These are phyloP conservation scores for Globisporangium nunn DNA, from an alignment of 352 stramenopile species.

Conservation along the genomic window DNA sequence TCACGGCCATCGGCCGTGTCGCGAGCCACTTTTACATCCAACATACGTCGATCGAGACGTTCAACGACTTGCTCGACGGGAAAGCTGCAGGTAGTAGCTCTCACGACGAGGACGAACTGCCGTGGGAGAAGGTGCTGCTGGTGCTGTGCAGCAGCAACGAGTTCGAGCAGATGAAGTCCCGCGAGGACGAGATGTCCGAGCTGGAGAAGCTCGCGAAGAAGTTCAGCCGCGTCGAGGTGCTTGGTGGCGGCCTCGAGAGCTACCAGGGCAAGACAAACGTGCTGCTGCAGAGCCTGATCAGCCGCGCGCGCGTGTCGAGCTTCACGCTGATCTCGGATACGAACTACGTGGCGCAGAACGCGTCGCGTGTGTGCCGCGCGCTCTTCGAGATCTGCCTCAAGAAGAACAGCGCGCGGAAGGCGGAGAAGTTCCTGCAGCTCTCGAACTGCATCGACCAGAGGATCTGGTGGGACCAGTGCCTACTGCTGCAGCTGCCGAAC, in stretches of 20 bases:
- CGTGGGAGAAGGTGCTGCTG: slow-evolving; percentile 63
- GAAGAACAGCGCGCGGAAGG: slow-evolving; percentile 79
- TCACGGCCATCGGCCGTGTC: slow-evolving; percentile 95
- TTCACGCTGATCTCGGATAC: slow-evolving; percentile 99
- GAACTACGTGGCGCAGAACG: slow-evolving; percentile 99
- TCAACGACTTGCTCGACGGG: slow-evolving; percentile 92
- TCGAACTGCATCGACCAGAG: slow-evolving; percentile 97
- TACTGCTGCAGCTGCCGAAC: slow-evolving; percentile 91
- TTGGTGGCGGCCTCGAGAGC: slow-evolving; percentile 88
- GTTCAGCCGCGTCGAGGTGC: slow-evolving; percentile 85
- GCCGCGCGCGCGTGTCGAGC: slow-evolving; percentile 77
- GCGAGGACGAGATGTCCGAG: slow-evolving; percentile 93
- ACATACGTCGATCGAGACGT: slow-evolving; percentile 96
- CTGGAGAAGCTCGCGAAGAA: slow-evolving; percentile 89
- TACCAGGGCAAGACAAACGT: slow-evolving; percentile 95
- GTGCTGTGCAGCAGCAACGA: slow-evolving; percentile 87
- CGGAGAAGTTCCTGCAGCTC: slow-evolving; percentile 92
- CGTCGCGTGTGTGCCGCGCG: slow-evolving; percentile 93
- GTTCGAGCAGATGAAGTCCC: slow-evolving; percentile 95
- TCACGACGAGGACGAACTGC: slow-evolving; percentile 39
- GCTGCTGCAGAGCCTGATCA: slow-evolving; percentile 88
- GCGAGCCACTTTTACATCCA: slow-evolving; percentile 99
- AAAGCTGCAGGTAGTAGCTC: slow-evolving; percentile 10
- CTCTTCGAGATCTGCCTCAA: slow-evolving; percentile 98
- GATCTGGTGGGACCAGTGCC: slow-evolving; percentile 96